A percentile compares a stretch with the other conserved stretches of the same genome.
phyloP scores from a whole-genome alignment of 371 early-diverging fungal genomes.

The Mortierella sp. region DNA sequence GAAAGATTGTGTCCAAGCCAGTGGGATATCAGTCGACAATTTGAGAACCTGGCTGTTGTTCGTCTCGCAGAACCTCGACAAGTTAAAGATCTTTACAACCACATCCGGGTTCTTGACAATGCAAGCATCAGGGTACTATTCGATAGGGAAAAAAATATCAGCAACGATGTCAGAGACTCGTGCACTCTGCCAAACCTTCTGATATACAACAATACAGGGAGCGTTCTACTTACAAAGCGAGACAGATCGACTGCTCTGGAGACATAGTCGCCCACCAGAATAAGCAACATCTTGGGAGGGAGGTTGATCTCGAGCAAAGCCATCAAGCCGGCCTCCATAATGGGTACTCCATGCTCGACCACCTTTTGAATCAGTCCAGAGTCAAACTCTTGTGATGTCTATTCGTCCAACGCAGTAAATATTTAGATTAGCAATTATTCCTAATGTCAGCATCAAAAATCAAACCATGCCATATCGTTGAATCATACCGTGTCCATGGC shows the following conservation, averaged over 20 bases:
- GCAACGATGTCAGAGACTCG: no score
- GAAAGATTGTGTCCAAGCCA: slow-evolving; percentile 50
- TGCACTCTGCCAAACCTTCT: no score
- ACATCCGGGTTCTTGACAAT: slow-evolving; percentile 43
- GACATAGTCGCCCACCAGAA: slow-evolving; percentile 42
- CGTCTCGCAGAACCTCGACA: slow-evolving; percentile 37
- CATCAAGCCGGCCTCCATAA: slow-evolving; percentile 32
- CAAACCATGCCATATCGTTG: no score
- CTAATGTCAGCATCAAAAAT: not conserved
- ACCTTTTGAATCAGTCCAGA: slow-evolving; percentile 35
- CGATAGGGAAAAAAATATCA: not conserved
- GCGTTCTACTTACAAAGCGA: slow-evolving; percentile 53
- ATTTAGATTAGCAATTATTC: not conserved
- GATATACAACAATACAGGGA: no score
- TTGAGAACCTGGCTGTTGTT: slow-evolving; percentile 19
- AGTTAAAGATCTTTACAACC: slow-evolving; percentile 42
- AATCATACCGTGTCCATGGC: slow-evolving; percentile 45
- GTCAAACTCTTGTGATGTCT: slow-evolving; percentile 53
- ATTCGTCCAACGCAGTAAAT: not conserved
- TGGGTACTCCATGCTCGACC: slow-evolving; percentile 42
- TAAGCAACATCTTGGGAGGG: slow-evolving; percentile 34
- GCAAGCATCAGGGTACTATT: slow-evolving; percentile 42
- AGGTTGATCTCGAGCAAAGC: slow-evolving; percentile 37
- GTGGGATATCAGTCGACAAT: slow-evolving; percentile 26
- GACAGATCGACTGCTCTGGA: slow-evolving; percentile 42